Percentiles rank a stretch among this genome's conserved stretches.
phyloP scores from a whole-genome alignment of 306 rosid genomes.

The Mucuna pruriens region DNA sequence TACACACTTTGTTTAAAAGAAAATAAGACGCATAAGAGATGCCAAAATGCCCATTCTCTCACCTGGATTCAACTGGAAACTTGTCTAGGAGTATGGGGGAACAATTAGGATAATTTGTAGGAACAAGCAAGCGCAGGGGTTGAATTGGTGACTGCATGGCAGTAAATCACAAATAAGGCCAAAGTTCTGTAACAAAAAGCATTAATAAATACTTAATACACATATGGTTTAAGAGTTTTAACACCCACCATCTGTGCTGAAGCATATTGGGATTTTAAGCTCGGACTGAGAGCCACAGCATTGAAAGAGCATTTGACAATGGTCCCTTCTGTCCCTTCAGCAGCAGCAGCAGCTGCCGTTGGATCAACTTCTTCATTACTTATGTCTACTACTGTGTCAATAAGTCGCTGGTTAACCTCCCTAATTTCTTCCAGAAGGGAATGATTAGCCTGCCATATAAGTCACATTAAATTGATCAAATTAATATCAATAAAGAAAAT shows the following conservation, averaged over 20 bases:
- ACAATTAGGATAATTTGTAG: constrained; percentile 91
- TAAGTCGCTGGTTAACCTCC: constrained; percentile 91
- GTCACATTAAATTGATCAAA: constrained; percentile 25
- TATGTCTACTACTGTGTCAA: constrained; percentile 83
- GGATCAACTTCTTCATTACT: constrained; percentile 91
- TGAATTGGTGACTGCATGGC: constrained; percentile 93
- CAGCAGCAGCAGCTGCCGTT: constrained; percentile 71
- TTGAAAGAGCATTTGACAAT: constrained; percentile 86
- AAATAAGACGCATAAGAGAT: constrained; percentile 34
- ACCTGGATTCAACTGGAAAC: constrained; percentile 94
- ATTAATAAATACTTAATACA: background rate
- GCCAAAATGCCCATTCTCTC: constrained; percentile 37
- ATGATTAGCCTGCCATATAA: constrained; percentile 78
- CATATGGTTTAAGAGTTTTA: constrained; percentile 9
- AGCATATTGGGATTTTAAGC: constrained; percentile 82
- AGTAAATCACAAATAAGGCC: constrained; percentile 41
- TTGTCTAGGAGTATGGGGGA: constrained; percentile 91
- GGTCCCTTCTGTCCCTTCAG: constrained; percentile 88
- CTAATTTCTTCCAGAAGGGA: constrained; percentile 89
- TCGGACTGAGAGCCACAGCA: constrained; percentile 95
- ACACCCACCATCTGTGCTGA: constrained; percentile 85
- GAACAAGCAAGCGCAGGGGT: constrained; percentile 93
- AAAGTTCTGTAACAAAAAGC: constrained; percentile 20
- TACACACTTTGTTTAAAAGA: background rate
- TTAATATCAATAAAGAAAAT: background rate